Evolutionary conservation across 2,329 filamentous ascomycete species (phyloP).

Genomic region (Monilinia laxa): DNA sequence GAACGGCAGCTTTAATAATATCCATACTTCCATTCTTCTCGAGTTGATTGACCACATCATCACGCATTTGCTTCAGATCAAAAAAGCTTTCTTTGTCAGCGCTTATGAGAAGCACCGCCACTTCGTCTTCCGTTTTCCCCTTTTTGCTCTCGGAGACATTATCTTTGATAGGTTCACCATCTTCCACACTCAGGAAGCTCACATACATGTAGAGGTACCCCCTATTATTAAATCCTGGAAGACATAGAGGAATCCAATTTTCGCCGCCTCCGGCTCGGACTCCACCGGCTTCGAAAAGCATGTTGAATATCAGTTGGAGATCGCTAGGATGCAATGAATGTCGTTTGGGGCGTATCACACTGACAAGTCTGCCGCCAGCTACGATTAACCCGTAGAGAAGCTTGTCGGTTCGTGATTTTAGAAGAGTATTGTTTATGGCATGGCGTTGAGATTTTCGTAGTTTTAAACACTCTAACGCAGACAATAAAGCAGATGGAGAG

Average conservation of each 20-base stretch:
- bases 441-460: slow-evolving; percentile 84
- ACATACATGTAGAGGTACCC: slow-evolving; percentile 99
- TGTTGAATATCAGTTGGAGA: slow-evolving; percentile 95
- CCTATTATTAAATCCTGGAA: slow-evolving; percentile 94
- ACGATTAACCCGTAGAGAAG: slow-evolving; percentile 92
- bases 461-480: slow-evolving; percentile 89
- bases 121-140: slow-evolving; percentile 70
- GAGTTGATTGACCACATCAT: slow-evolving; percentile 65
- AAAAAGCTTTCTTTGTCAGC: slow-evolving; percentile 93
- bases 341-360: slow-evolving; percentile 88
- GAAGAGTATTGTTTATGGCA: slow-evolving; percentile 80
- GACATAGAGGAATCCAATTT: slow-evolving; percentile 94
- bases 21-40: slow-evolving; percentile 72
- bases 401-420: slow-evolving; percentile 73
- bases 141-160: slow-evolving; percentile 43
- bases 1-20: slow-evolving; percentile 70
- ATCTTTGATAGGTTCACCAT: slow-evolving; percentile 61
- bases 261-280: slow-evolving; percentile 92
- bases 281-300: slow-evolving; percentile 94
- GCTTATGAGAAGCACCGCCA: slow-evolving; percentile 92
- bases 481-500: slow-evolving; percentile 83
- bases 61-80: slow-evolving; percentile 72
- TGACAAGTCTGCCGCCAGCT: slow-evolving; percentile 87
- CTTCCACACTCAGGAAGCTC: slow-evolving; percentile 75
- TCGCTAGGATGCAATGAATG: slow-evolving; percentile 96